Evolutionary conservation across 1,139 yeast species (phyloP).

Genomic region (Geotrichum histeridarum): DNA sequence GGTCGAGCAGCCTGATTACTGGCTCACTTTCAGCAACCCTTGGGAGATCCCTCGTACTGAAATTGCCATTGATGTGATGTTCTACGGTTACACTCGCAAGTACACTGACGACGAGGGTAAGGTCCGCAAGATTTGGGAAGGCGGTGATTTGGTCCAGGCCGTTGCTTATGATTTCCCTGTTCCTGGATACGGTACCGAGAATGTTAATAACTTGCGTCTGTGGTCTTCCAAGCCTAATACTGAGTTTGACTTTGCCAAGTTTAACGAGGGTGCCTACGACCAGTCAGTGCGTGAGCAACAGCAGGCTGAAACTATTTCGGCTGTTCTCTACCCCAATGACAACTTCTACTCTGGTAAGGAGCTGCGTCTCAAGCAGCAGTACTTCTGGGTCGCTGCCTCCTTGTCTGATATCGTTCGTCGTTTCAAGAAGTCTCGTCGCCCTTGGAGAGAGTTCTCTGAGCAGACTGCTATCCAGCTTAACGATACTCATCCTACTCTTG

Average conservation of each 20-base stretch:
- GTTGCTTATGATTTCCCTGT: conserved; percentile 92
- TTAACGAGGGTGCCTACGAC: conserved; percentile 86
- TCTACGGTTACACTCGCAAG: conserved; percentile 77
- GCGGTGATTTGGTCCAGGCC: conserved; percentile 85
- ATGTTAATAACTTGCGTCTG: conserved; percentile 82
- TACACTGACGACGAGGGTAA: conserved; percentile 50
- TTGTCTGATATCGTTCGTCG: conserved; percentile 87
- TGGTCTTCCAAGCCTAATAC: conserved; percentile 90
- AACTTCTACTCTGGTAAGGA: conserved; percentile 90
- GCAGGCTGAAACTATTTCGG: conserved; percentile 84
- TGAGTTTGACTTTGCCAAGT: conserved; percentile 87
- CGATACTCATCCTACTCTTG: conserved; percentile 93
- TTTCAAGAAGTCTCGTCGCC: conserved; percentile 70
- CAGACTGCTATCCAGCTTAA: conserved; percentile 88
- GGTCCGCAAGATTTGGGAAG: conserved; percentile 65
- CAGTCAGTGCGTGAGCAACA: conserved; percentile 82
- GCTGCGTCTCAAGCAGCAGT: conserved; percentile 88
- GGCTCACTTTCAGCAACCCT: conserved; percentile 83
- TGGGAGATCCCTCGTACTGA: conserved; percentile 90
- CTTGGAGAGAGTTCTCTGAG: conserved; percentile 81
- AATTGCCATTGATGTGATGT: conserved; percentile 87
- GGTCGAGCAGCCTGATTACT: conserved; percentile 90
- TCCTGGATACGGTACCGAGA: conserved; percentile 80
- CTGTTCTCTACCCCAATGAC: conserved; percentile 89
- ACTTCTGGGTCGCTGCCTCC: conserved; percentile 95